Percentiles rank a stretch among this genome's conserved stretches.
Evolutionary conservation across 225 moss, liverwort and hornwort genomes (phyloP).

Genomic region (Sphagnum tenellum): DNA sequence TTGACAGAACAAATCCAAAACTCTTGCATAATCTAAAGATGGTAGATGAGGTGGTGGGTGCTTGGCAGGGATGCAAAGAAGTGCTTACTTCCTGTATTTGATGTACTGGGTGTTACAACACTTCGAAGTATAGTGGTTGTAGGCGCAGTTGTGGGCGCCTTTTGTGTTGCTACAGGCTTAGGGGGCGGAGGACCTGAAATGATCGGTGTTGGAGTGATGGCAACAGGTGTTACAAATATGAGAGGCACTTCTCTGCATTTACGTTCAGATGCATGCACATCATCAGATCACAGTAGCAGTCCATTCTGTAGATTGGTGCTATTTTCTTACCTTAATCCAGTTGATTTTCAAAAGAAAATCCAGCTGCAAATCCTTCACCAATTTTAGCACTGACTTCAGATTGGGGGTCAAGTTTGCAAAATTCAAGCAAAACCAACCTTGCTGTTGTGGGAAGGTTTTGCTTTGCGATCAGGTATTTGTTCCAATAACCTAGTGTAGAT

Average conservation of each 20-base stretch:
- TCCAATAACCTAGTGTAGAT: constrained; percentile 72
- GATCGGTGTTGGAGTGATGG: neutral
- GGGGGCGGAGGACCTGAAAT: too few species aligned
- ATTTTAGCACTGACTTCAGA: constrained; percentile 35
- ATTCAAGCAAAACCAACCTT: too few species aligned
- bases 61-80: too few species aligned
- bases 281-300: neutral
- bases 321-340: neutral
- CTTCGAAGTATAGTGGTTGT: too few species aligned
- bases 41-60: too few species aligned
- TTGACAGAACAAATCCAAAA: too few species aligned
- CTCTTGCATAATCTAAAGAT: too few species aligned
- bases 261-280: neutral
- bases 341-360: neutral
- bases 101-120: too few species aligned
- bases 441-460: constrained; percentile 46
- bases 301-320: too few species aligned
- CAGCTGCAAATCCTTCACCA: neutral
- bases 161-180: too few species aligned
- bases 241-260: constrained; percentile 31
- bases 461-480: constrained; percentile 79
- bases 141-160: too few species aligned
- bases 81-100: too few species aligned
- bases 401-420: constrained; percentile 1
- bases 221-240: constrained; percentile 36